Evolutionary conservation across 495 filamentous ascomycete genomes (phyloP).

Genomic region (Neohortaea acidophila): DNA sequence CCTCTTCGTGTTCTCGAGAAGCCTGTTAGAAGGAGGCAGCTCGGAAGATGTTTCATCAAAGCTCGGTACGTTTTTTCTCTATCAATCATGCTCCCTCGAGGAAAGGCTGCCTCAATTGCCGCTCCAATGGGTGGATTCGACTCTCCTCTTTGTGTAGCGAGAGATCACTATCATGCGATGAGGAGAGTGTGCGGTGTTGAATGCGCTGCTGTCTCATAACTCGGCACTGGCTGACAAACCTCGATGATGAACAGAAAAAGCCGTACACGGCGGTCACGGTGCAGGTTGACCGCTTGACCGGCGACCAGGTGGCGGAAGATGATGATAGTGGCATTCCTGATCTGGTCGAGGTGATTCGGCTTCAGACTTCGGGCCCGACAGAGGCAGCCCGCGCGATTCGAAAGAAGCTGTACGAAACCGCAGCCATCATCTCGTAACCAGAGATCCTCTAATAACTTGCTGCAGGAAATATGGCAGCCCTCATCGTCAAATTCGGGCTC

Average conservation of each 20-base stretch:
- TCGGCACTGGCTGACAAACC: constrained; percentile 3
- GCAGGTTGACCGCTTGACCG: constrained; percentile 79
- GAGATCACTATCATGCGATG: no score
- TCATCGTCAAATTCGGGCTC: constrained; percentile 77
- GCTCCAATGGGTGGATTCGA: no score
- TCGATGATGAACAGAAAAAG: constrained; percentile 50
- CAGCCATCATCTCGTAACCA: background rate
- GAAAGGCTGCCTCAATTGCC: no score
- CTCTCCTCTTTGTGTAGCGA: no score
- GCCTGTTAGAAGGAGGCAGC: no score
- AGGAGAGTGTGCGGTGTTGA: no score
- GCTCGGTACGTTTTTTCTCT: no score
- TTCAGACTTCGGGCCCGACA: constrained; percentile 73
- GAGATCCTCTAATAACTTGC: constrained; percentile 10
- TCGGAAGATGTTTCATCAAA: no score
- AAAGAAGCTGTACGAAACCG: constrained; percentile 68
- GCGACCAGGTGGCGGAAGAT: constrained; percentile 77
- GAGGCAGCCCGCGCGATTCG: constrained; percentile 86
- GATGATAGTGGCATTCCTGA: constrained; percentile 86
- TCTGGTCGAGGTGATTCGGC: constrained; percentile 79
- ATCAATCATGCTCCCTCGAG: no score
- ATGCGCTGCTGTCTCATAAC: no score
- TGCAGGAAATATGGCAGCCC: constrained; percentile 80
- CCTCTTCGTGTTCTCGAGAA: no score
- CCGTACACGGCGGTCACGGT: constrained; percentile 90